A percentile compares a stretch with the other conserved stretches of the same genome.
phyloP scores from a whole-genome alignment of 352 stramenopile species.

The Phytophthora multivora region DNA sequence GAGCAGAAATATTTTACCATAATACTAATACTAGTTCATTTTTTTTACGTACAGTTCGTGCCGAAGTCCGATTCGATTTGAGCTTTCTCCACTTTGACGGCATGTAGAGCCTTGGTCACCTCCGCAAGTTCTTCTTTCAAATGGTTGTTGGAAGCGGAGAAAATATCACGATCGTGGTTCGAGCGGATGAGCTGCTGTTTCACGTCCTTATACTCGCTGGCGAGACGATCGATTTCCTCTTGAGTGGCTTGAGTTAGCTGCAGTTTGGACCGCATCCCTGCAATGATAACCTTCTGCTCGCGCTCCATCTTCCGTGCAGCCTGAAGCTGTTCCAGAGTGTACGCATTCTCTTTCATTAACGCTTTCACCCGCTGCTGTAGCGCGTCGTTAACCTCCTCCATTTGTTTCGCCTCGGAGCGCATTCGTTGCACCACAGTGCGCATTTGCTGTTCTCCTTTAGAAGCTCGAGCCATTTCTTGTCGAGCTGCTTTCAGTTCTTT shows the following conservation, averaged over 20 bases:
- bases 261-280: conserved; percentile 68
- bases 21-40: too few species aligned
- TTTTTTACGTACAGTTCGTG: conserved; percentile 50
- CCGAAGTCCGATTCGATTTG: conserved; percentile 78
- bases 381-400: conserved; percentile 75
- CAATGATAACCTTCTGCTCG: conserved; percentile 72
- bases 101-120: conserved; percentile 67
- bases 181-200: conserved; percentile 71
- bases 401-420: conserved; percentile 68
- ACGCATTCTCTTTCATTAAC: conserved; percentile 79
- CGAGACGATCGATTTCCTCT: conserved; percentile 67
- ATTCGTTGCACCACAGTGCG: conserved; percentile 64
- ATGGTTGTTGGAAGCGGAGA: conserved; percentile 77
- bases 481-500: conserved; percentile 70
- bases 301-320: conserved; percentile 70
- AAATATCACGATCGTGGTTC: conserved; percentile 78
- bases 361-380: conserved; percentile 79
- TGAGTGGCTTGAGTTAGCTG: conserved; percentile 67
- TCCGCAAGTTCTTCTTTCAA: conserved; percentile 74
- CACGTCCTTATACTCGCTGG: conserved; percentile 63
- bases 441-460: conserved; percentile 82
- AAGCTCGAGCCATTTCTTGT: conserved; percentile 63
- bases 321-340: conserved; percentile 79
- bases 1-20: too few species aligned
- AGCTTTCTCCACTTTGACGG: conserved; percentile 68